These are phyloP conservation scores for Besnoitia besnoiti DNA, from an alignment of 169 alveolate genomes.

Conservation along the genomic window DNA sequence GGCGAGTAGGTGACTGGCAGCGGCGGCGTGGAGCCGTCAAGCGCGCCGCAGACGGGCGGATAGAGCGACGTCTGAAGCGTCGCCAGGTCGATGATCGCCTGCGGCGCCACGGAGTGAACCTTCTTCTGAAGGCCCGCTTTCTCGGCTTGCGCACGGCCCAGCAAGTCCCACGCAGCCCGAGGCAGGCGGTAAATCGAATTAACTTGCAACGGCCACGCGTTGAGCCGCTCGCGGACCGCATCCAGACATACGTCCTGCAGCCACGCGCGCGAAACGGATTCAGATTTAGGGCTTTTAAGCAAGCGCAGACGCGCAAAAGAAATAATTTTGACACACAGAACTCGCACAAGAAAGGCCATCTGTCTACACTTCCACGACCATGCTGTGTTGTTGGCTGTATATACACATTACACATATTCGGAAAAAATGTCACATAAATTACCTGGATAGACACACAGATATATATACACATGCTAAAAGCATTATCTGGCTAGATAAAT, in stretches of 20 bases:
- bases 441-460: background rate
- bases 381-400: too few relatives aligned
- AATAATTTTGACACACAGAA: too few relatives aligned
- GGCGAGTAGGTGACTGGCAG: background rate
- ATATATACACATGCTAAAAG: background rate
- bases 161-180: background rate
- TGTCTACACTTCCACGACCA: too few relatives aligned
- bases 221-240: constrained; percentile 39
- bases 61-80: background rate
- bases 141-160: background rate
- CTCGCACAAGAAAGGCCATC: too few relatives aligned
- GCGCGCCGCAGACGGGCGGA: background rate
- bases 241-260: constrained; percentile 43
- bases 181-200: constrained; percentile 7
- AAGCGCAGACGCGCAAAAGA: too few relatives aligned
- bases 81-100: background rate
- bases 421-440: too few relatives aligned
- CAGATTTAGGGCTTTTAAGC: too few relatives aligned
- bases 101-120: background rate
- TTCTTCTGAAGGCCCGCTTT: background rate
- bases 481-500: background rate
- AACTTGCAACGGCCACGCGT: constrained; percentile 58
- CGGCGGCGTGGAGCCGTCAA: constrained; percentile 8
- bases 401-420: too few relatives aligned
- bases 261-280: background rate